Percentiles rank a stretch among this genome's conserved stretches.
Evolutionary conservation across 345 rosid species (phyloP).

Genomic region (Hevea brasiliensis): DNA sequence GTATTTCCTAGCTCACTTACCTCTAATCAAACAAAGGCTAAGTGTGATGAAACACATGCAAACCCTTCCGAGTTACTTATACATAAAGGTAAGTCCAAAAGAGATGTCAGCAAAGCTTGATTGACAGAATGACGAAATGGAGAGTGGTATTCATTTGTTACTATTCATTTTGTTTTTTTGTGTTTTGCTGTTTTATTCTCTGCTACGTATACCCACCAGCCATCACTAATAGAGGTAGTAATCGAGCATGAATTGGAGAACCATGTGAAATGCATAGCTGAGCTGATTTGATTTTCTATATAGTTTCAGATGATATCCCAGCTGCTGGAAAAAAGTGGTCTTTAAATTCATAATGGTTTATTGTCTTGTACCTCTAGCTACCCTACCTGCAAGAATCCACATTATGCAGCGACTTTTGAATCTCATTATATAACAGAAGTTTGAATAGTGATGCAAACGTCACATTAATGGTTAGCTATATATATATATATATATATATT

Average conservation of each 20-base stretch:
- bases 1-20: too few relatives aligned
- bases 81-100: slow-evolving; percentile 6
- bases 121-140: not conserved
- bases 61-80: not conserved
- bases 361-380: slow-evolving; percentile 10
- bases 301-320: slow-evolving; percentile 29
- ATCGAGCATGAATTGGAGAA: not conserved
- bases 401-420: not conserved
- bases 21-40: too few relatives aligned
- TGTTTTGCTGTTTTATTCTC: slow-evolving; percentile 35
- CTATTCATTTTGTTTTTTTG: slow-evolving; percentile 34
- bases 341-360: slow-evolving; percentile 25
- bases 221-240: slow-evolving; percentile 5
- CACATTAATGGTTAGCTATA: not conserved
- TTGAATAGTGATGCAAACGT: not conserved
- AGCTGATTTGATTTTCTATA: slow-evolving; percentile 22
- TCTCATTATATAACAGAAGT: not conserved
- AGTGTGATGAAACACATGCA: slow-evolving; percentile 1
- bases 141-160: slow-evolving; percentile 10
- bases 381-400: not conserved
- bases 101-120: slow-evolving; percentile 19
- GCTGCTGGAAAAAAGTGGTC: slow-evolving; percentile 31
- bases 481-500: not conserved
- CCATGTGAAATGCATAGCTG: slow-evolving; percentile 37
- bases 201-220: not conserved